Percentiles rank a stretch among this genome's conserved stretches.
Conservation (phyloP, 331 rosid species). For the Pyracantha coccinea region DNA sequence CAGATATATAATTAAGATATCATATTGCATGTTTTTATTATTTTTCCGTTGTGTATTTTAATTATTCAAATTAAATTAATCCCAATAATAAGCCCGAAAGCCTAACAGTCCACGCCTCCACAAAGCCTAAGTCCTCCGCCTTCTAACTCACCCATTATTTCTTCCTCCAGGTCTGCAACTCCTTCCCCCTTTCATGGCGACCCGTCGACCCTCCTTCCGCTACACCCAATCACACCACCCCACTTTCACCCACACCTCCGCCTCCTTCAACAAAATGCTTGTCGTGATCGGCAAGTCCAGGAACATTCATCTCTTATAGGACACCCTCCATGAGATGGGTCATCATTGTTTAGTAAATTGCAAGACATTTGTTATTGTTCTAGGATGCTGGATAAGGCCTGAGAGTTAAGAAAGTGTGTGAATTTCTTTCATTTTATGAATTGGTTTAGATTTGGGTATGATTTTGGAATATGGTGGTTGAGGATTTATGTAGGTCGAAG, state of each 20-base stretch:
- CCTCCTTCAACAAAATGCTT: conserved; percentile 60
- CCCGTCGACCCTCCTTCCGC: no score
- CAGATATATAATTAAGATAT: no score
- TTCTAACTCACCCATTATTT: no score
- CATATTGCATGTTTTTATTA: no score
- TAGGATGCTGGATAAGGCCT: conserved; percentile 43
- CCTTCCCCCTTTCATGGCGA: no score
- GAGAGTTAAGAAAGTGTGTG: conserved; percentile 67
- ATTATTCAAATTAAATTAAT: no score
- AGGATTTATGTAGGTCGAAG: conserved; percentile 34
- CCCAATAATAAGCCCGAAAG: no score
- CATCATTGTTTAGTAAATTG: conserved; percentile 32
- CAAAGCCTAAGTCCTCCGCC: no score
- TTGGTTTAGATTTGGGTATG: conserved; percentile 38
- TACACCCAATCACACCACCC: conserved; percentile 8
- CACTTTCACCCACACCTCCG: conserved; percentile 40
- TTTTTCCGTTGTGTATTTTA: no score
- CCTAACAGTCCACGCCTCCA: no score
- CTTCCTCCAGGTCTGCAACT: no score
- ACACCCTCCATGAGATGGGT: conserved; percentile 34
- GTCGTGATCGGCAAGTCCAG: conserved; percentile 38
- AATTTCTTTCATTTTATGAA: conserved; percentile 68
- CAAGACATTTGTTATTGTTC: conserved; percentile 39
- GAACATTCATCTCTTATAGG: conserved; percentile 65
- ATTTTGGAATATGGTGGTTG: conserved; percentile 39